phyloP scores from a whole-genome alignment of 1,284 basidiomycete species.

The Entoloma clypeatum region DNA sequence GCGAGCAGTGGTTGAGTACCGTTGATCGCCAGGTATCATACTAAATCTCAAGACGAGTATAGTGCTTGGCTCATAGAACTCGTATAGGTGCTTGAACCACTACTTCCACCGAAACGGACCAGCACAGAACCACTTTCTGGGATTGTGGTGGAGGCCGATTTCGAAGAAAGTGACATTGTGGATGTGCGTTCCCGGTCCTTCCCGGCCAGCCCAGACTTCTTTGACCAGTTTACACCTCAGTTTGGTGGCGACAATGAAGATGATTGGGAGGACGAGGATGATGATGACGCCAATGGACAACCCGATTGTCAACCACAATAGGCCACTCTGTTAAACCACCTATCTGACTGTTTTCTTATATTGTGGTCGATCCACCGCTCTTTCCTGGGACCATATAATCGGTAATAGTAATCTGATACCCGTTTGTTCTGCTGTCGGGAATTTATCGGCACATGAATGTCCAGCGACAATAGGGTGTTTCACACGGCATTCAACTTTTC shows the following conservation, averaged over 20 bases:
- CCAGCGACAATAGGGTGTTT: no score
- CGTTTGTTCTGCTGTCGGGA: no score
- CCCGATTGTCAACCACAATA: conserved; percentile 68
- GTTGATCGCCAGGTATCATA: conserved; percentile 51
- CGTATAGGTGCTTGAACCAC: conserved; percentile 52
- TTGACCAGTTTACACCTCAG: conserved; percentile 69
- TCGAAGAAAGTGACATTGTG: conserved; percentile 71
- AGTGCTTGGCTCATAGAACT: not conserved
- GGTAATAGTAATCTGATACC: no score
- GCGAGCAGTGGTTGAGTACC: conserved; percentile 60
- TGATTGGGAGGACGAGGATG: conserved; percentile 64
- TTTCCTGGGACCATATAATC: not conserved
- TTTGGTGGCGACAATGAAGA: conserved; percentile 69
- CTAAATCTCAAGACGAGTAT: not conserved
- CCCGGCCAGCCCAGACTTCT: conserved; percentile 62
- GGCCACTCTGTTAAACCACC: conserved; percentile 15
- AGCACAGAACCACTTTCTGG: conserved; percentile 69
- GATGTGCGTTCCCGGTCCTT: conserved; percentile 77
- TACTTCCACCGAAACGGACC: conserved; percentile 74
- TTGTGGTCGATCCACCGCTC: conserved; percentile 1
- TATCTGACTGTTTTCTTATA: conserved; percentile 3
- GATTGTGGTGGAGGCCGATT: conserved; percentile 67
- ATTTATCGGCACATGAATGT: no score
- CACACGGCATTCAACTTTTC: no score
- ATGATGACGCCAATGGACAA: conserved; percentile 48